Evolutionary conservation across 148 eudicot genomes (phyloP), one percentile per base, ranked within the genome.

Genomic region (Camellia sinensis): DNA sequence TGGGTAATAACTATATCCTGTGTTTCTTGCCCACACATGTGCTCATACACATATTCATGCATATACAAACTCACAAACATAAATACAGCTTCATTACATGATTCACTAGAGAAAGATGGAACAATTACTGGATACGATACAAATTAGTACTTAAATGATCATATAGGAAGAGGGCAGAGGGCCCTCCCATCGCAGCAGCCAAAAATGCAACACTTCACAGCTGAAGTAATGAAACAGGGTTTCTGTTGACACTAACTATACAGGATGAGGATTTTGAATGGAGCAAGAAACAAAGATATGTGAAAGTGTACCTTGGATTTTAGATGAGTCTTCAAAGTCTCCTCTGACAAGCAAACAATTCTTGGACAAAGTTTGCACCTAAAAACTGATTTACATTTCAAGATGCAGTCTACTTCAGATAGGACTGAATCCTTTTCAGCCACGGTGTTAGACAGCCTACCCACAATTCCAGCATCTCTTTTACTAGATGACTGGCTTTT

Each of bases 311-410:
- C 99, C 95, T 93, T 95, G 57, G 99, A 95, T 84, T 85, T 87
- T 7, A 95, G 92, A 86, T 95, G 99, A 78, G 91, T 78, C 73
- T 76, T 87, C 68, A 95, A 76, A 56, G 85, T 95, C 83, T 92
- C 93, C 76, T 89, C 97, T 67, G 97, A 85, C 85, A 95, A 80
- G 84, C 97, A 93, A 77, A 95, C 94, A 77, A 95, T 89, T 87
- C 90, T 91, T 12, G 99, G 99, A 85, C 99, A 95, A 64, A 95
- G 86, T 82, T 85, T 90, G 86, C 99, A 95, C 89, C 92, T 95
- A 64, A 82, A 95, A 81, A 91, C 95, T 17, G 99, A 92, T 86
- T 95, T 95, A 85, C 75, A 57, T 87, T 86, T 89, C 86, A 95
- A 84, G 71, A 92, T 84, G 82, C 86, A 93, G 43, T 57, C 85